Evolutionary conservation across 371 early-diverging fungal species (phyloP).

Genomic region (Lichtheimia ornata): DNA sequence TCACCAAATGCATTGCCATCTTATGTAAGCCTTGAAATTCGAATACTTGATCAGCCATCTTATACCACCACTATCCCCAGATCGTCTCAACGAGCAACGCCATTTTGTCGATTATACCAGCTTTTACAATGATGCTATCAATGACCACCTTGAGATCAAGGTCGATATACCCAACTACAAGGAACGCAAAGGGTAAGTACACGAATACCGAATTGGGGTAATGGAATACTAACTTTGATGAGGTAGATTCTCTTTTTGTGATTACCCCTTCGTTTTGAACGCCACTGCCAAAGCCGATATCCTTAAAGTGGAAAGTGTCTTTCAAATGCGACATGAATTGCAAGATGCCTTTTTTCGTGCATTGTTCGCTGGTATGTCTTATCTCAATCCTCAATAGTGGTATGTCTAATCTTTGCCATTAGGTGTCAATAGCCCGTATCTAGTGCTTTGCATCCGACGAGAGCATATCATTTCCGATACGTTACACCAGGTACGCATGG

Average conservation of each 20-base stretch:
- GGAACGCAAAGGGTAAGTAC: slow-evolving; percentile 58
- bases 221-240: not conserved
- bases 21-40: slow-evolving; percentile 33
- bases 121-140: slow-evolving; percentile 78
- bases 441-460: slow-evolving; percentile 81
- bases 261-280: slow-evolving; percentile 79
- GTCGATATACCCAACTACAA: slow-evolving; percentile 82
- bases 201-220: not conserved
- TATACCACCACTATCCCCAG: slow-evolving; percentile 16
- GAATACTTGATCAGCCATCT: not conserved
- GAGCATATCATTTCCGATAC: slow-evolving; percentile 80
- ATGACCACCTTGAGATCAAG: slow-evolving; percentile 77
- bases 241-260: slow-evolving; percentile 71
- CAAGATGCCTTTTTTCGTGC: slow-evolving; percentile 84
- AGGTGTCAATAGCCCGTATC: slow-evolving; percentile 86
- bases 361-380: slow-evolving; percentile 64
- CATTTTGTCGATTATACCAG: slow-evolving; percentile 48
- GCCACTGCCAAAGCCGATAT: slow-evolving; percentile 82
- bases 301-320: slow-evolving; percentile 78
- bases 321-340: slow-evolving; percentile 74
- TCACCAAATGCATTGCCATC: slow-evolving; percentile 45
- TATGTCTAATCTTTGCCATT: slow-evolving; percentile 9
- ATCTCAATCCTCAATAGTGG: not conserved
- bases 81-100: slow-evolving; percentile 49
- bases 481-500: slow-evolving; percentile 56